phyloP scores from a whole-genome alignment of 768 basidiomycete species.

The Suillus alpinus region DNA sequence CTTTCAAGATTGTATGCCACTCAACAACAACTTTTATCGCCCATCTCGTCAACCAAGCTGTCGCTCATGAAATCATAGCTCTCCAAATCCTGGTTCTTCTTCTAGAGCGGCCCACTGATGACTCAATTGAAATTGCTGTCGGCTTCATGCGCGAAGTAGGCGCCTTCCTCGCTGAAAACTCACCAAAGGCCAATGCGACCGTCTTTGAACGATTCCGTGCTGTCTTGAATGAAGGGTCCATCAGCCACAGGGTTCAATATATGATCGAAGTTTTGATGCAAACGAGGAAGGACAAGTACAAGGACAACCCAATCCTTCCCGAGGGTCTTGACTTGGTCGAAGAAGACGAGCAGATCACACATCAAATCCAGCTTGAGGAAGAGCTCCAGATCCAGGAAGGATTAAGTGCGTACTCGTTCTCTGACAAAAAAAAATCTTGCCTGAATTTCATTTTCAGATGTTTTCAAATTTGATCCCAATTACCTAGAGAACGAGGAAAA shows the following conservation, averaged over 20 bases:
- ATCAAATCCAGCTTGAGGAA: slow-evolving; percentile 88
- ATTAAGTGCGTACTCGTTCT: slow-evolving; percentile 54
- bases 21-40: slow-evolving; percentile 90
- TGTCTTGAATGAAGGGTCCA: slow-evolving; percentile 90
- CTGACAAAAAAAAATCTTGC: neutral
- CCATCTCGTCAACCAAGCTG: slow-evolving; percentile 90
- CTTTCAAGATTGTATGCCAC: slow-evolving; percentile 77
- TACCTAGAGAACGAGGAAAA: slow-evolving; percentile 91
- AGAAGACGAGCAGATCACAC: slow-evolving; percentile 97
- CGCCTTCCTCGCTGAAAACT: slow-evolving; percentile 88
- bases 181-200: slow-evolving; percentile 91
- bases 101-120: slow-evolving; percentile 93
- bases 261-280: slow-evolving; percentile 99
- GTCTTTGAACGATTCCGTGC: slow-evolving; percentile 97
- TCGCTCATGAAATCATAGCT: slow-evolving; percentile 92
- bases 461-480: slow-evolving; percentile 92
- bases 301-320: slow-evolving; percentile 93
- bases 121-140: slow-evolving; percentile 97
- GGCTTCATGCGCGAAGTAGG: slow-evolving; percentile 98
- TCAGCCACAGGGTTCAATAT: slow-evolving; percentile 96
- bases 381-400: slow-evolving; percentile 93
- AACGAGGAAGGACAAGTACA: slow-evolving; percentile 97
- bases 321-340: slow-evolving; percentile 97
- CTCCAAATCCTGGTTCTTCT: slow-evolving; percentile 95
- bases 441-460: slow-evolving; percentile 49